These are phyloP conservation scores for Westerdykella aurantiaca DNA, from an alignment of 2,329 filamentous ascomycete genomes.

Conservation along the genomic window DNA sequence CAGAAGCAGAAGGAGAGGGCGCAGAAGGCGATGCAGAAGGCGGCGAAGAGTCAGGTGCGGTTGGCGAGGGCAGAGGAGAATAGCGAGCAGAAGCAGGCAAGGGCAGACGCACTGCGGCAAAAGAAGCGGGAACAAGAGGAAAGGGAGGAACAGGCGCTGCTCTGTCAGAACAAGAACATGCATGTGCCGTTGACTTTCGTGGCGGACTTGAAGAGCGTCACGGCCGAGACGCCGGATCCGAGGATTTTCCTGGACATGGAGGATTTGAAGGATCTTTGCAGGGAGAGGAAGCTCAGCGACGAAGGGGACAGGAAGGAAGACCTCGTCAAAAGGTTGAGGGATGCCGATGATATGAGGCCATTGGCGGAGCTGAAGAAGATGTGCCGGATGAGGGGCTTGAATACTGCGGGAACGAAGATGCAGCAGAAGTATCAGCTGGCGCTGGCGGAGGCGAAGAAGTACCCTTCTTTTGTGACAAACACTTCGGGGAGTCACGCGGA, in stretches of 20 bases:
- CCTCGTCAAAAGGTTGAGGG: conserved; percentile 17
- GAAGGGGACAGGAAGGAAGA: conserved; percentile 11
- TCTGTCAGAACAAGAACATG: not conserved
- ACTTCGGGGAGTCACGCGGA: too few relatives aligned
- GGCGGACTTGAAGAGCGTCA: conserved; percentile 7
- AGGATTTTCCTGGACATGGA: conserved; percentile 16
- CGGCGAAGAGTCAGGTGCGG: conserved; percentile 7
- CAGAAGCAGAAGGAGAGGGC: conserved; percentile 14
- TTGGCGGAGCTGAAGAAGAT: conserved; percentile 17
- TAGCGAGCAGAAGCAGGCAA: not conserved
- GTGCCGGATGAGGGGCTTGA: conserved; percentile 19
- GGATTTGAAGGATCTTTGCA: conserved; percentile 21
- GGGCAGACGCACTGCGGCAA: conserved; percentile 3
- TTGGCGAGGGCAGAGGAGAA: conserved; percentile 4
- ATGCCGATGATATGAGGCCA: conserved; percentile 18
- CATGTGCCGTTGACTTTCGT: not conserved
- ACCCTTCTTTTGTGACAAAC: too few relatives aligned
- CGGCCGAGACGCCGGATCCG: conserved; percentile 16
- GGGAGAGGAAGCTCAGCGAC: conserved; percentile 12
- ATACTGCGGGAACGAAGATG: conserved; percentile 15
- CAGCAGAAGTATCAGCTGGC: conserved; percentile 24
- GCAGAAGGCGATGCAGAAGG: conserved; percentile 18
- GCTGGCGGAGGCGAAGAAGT: conserved; percentile 12
- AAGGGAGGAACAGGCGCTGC: conserved; percentile 8
- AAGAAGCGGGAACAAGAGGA: conserved; percentile 14